Base-by-base conservation (phyloP, 805 yeast species). In the Pichia sporocuriosa region DNA sequence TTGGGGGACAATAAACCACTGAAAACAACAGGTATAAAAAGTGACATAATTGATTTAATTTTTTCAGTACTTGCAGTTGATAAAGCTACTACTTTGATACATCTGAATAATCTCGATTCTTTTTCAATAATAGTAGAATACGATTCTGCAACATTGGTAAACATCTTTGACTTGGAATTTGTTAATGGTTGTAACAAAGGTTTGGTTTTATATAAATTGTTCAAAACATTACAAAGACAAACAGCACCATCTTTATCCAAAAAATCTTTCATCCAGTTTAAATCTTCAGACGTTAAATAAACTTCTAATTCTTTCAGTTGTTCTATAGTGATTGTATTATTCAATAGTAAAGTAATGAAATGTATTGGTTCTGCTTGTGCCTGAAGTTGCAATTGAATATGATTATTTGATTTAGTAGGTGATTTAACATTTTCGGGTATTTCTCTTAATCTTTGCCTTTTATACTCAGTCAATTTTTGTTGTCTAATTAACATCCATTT, bases 401-500 rank as follows among this genome's bases (percentile, higher is more conserved):
- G 37, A 38, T 46, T 42, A 32, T 32, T 22, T 23, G 37, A 15
- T 23, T 41, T 30, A n/a, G 40, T n/a, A 20, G 45, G 39, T 7
- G 39, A 34, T 26, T 27, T 37, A 3, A 26, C 24, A 2, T n/a
- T n/a, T n/a, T 25, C 40, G 9, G 42, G 45, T 19, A 21, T 16
- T 29, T 37, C 45, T 22, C 43, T 47, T 34, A 56, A 31, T 26
- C 58, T 51, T 41, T 54, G 54, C 50, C 81, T 77, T 53, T 81
- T 82, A 53, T 69, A 69, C 54, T 88, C 96, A 6, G 89, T 75
- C 35, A 85, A 70, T 20, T 82, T 78, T 59, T 88, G 96, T 59
- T 89, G 97, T 50, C 83, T 78, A 31, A 89, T 81, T 50, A 89
- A 70, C 81, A 85, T 79, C 95, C 96, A 88, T 62, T 90, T 90